Evolutionary conservation across 1,284 basidiomycete species (phyloP).

Genomic region (Xanthoconium separans): DNA sequence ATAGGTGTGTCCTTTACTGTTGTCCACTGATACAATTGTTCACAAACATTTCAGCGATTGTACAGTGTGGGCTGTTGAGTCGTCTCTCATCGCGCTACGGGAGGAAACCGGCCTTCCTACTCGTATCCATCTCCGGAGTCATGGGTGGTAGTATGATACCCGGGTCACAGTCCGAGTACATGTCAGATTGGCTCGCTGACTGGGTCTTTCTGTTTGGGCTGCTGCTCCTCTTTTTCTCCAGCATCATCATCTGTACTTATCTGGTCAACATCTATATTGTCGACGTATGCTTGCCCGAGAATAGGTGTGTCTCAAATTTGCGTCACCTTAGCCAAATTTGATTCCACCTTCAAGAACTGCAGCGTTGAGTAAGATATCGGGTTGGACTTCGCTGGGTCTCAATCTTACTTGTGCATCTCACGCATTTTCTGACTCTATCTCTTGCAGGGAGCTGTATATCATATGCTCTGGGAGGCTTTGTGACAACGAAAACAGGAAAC

Average conservation of each 20-base stretch:
- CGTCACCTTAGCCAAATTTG: not conserved
- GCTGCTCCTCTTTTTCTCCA: slow-evolving; percentile 15
- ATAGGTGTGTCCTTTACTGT: slow-evolving; percentile 17
- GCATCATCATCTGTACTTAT: slow-evolving; percentile 6
- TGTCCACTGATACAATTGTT: not conserved
- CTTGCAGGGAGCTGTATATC: slow-evolving; percentile 27
- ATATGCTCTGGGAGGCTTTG: slow-evolving; percentile 26
- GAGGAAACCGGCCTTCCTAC: slow-evolving; percentile 30
- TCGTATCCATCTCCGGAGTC: slow-evolving; percentile 14
- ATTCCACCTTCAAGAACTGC: slow-evolving; percentile 24
- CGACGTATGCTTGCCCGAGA: slow-evolving; percentile 25
- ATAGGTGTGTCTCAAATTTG: slow-evolving; percentile 19
- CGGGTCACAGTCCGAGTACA: slow-evolving; percentile 11
- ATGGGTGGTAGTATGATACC: slow-evolving; percentile 18
- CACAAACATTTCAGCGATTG: slow-evolving; percentile 12
- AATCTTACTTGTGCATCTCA: not conserved
- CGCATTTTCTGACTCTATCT: not conserved
- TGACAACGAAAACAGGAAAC: slow-evolving; percentile 27
- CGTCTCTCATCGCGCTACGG: slow-evolving; percentile 27
- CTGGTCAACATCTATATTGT: slow-evolving; percentile 30
- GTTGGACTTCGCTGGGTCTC: slow-evolving; percentile 29
- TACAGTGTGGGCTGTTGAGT: slow-evolving; percentile 18
- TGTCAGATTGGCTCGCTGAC: slow-evolving; percentile 7
- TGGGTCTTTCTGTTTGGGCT: slow-evolving; percentile 18
- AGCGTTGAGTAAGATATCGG: slow-evolving; percentile 27